These are phyloP conservation scores for Amyloporia xantha DNA, from an alignment of 768 basidiomycete species.

Conservation along the genomic window DNA sequence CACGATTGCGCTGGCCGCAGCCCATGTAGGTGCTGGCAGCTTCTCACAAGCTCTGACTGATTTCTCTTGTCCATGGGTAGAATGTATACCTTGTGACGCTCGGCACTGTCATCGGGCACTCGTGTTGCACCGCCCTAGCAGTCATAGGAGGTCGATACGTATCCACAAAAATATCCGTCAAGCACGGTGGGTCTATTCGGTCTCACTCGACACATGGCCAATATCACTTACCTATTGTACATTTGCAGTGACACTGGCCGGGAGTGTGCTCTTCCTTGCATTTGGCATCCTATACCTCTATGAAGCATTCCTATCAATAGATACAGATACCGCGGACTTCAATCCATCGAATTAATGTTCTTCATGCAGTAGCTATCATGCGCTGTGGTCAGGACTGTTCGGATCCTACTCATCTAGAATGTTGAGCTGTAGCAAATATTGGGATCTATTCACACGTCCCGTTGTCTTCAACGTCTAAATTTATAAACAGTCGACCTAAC, in stretches of 20 bases:
- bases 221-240: not conserved
- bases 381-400: no score
- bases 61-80: conserved; percentile 34
- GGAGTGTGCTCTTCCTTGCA: conserved; percentile 74
- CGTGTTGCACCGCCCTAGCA: conserved; percentile 80
- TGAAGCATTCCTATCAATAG: conserved; percentile 33
- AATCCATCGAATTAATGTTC: conserved; percentile 8
- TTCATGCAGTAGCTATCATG: no score
- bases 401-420: no score
- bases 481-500: no score
- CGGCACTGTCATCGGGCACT: conserved; percentile 87
- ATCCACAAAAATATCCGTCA: conserved; percentile 92
- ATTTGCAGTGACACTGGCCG: conserved; percentile 68
- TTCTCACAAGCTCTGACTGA: conserved; percentile 7
- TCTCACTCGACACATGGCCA: not conserved
- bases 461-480: no score
- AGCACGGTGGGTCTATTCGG: conserved; percentile 59
- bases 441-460: no score
- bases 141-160: conserved; percentile 92
- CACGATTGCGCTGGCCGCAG: conserved; percentile 91
- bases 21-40: conserved; percentile 54
- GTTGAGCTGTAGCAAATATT: no score
- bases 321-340: conserved; percentile 19
- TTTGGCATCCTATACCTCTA: conserved; percentile 78
- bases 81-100: conserved; percentile 88